Conservation (phyloP, 768 basidiomycete genomes). For the Mycena leptocephala region DNA sequence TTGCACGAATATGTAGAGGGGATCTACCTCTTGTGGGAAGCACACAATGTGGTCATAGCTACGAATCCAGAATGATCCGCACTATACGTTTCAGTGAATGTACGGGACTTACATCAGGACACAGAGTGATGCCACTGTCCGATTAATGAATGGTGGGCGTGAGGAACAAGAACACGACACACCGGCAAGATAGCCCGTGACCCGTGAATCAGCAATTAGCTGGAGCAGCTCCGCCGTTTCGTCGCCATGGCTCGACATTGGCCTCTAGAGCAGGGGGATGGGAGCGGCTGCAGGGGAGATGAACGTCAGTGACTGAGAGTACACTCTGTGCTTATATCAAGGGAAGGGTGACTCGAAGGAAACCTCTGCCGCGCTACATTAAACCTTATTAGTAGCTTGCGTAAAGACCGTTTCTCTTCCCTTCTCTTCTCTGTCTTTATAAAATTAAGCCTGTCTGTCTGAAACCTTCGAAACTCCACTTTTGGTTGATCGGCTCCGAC, state of each 20-base stretch:
- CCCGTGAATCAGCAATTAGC: conserved; percentile 7
- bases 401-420: too few species aligned
- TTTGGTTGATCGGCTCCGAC: too few species aligned
- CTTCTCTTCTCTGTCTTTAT: too few species aligned
- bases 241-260: neutral
- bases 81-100: too few species aligned
- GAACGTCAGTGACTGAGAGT: neutral
- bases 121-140: neutral
- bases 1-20: too few species aligned
- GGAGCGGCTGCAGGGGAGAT: neutral
- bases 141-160: neutral
- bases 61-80: too few species aligned
- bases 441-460: too few species aligned
- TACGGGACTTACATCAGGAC: neutral
- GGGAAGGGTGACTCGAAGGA: too few species aligned
- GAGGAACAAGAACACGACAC: neutral
- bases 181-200: conserved; percentile 20
- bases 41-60: conserved; percentile 17
- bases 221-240: neutral
- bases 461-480: too few species aligned
- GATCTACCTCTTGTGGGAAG: conserved; percentile 2
- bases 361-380: too few species aligned
- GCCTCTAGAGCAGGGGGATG: neutral
- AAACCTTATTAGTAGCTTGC: too few species aligned
- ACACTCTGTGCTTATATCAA: neutral